Evolutionary conservation across 2,329 filamentous ascomycete species (phyloP), one percentile per base, ranked within the genome.

Genomic region (Escovopsis sp.): DNA sequence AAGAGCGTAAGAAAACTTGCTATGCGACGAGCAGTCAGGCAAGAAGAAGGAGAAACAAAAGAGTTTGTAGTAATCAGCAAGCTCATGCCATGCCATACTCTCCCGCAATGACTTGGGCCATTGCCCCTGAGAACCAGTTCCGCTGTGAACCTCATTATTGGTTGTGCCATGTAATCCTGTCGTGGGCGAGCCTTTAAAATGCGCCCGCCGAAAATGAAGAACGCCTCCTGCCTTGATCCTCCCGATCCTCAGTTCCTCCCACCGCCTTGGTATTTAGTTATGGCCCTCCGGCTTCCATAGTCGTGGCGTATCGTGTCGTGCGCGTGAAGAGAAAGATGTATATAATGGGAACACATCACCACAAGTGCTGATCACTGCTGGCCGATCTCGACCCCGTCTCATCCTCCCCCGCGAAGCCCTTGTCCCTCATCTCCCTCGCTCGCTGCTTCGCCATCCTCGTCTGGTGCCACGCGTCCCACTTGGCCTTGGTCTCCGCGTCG

Each of bases 381-480:
- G 59, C 40, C 26, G 48, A 36, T 30, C 46, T 54, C 12, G 59
- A 63, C 28, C 57, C 59, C 15, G 11, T 19, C 41, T 61, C 52
- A 11, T 56, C 59, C 18, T 55, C 57, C 4, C 54, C 47, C 23
- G 57, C 60, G 39, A 68, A 66, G 0, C 62, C 64, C 55, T 61
- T 58, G 43, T 66, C 63, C 34, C 61, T 53, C 19, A 56, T 56
- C 36, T 65, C 62, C 33, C 60, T 52, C 3, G 59, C 62, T 33
- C 57, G 56, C 48, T 72, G 65, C 38, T 56, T 58, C 4, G 62
- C 66, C 26, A 62, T 43, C 26, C 64, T 58, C 10, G 60, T 58
- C 26, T 55, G 55, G 26, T 61, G 60, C 70, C 70, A 73, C 2
- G 61, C 60, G 10, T 66, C 62, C 54, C 66, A 66, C 41, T 61